These are phyloP conservation scores for Stagonosporopsis cucurbitacearum DNA, from an alignment of 2,329 filamentous ascomycete species.

Conservation along the genomic window DNA sequence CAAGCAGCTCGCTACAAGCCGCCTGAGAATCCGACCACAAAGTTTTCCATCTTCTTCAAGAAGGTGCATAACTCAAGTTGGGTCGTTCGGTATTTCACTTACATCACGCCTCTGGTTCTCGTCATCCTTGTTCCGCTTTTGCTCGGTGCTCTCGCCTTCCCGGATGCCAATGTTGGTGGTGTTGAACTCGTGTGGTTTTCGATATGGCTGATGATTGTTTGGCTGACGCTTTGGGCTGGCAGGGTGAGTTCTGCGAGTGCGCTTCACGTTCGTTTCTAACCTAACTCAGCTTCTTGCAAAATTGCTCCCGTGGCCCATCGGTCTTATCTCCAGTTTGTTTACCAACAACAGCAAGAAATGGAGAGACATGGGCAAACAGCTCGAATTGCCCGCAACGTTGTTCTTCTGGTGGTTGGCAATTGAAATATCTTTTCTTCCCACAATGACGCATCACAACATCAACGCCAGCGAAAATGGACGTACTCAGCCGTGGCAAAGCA, in stretches of 20 bases:
- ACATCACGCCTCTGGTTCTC: slow-evolving; percentile 69
- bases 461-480: slow-evolving; percentile 43
- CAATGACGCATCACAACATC: slow-evolving; percentile 71
- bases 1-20: slow-evolving; percentile 70
- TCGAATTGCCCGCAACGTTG: slow-evolving; percentile 83
- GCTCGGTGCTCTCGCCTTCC: slow-evolving; percentile 66
- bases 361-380: slow-evolving; percentile 83
- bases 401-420: slow-evolving; percentile 94
- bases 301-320: slow-evolving; percentile 66
- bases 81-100: slow-evolving; percentile 72
- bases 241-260: slow-evolving; percentile 49
- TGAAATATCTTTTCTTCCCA: slow-evolving; percentile 83
- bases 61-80: slow-evolving; percentile 69
- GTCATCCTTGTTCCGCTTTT: slow-evolving; percentile 73
- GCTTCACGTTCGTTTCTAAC: slow-evolving; percentile 13
- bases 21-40: slow-evolving; percentile 66
- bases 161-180: slow-evolving; percentile 71
- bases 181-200: slow-evolving; percentile 88
- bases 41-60: slow-evolving; percentile 69
- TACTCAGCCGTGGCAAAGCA: slow-evolving; percentile 72
- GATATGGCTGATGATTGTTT: slow-evolving; percentile 93
- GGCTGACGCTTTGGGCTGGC: slow-evolving; percentile 87
- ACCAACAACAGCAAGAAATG: slow-evolving; percentile 93
- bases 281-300: slow-evolving; percentile 64
- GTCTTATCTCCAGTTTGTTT: slow-evolving; percentile 72